Evolutionary conservation across 208 protist species (phyloP), one percentile per base, ranked within the genome.

Genomic region (Acanthamoeba rhysodes): DNA sequence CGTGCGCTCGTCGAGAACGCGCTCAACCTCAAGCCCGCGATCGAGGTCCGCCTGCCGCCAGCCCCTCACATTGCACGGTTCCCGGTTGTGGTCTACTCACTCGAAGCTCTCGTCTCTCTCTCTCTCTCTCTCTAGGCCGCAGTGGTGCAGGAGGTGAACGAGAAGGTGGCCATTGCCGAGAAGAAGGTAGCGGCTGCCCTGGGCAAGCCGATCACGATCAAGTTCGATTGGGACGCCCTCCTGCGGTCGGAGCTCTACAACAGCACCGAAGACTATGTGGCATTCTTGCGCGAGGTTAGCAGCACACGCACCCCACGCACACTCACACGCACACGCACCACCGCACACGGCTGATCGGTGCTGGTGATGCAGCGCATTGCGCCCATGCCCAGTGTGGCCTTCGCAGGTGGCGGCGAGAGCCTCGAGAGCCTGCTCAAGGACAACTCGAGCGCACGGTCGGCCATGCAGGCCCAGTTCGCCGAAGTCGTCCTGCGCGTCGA

Each of bases 181-280:
- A 48, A 37, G 72, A 20, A 29, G 24, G 8, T 48, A 32, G 32
- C 16, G 29, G 72, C 24, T 12, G 37, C 29, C 24, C 72, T 80
- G 72, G 72, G 72, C 72, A 80, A 80, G 72, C 34, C 72, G 16
- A 20, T 80, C 72, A 12, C 16, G 72, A 20, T 80, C 72, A 37
- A 32, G 72, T 4, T 80, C 32, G 72, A 32, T 12, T 80, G 72
- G 72, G 37, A 37, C 22, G 22, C 34, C 70, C 70, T 80, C 14
- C 22, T 80, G 24, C 24, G 6, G 32, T 80, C 70, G 1, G 22
- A 16, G n/a, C 29, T 80, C 70, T 80, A 80, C 37, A 45, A 8
- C 5, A 45, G 34, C 29, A 45, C 70, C 37, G 34, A 80, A 34
- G 70, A 80, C 70, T 80, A 80, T 29, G 70, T 80, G 24, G 5